Evolutionary conservation across 306 rosid species (phyloP), one percentile per base, ranked within the genome.

Genomic region (Phaseolus lunatus): DNA sequence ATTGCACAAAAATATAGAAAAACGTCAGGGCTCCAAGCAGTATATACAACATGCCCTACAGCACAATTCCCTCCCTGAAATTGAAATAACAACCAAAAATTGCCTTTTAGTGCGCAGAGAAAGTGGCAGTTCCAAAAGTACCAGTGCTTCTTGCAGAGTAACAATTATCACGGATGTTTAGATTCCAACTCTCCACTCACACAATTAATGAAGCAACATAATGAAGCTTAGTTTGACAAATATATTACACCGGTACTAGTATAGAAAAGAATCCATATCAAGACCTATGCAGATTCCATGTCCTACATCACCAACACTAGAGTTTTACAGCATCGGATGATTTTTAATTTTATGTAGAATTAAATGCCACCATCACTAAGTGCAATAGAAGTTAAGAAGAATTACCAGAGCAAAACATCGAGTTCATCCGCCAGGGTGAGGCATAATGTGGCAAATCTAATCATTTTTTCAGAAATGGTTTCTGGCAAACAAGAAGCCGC

Each of bases 401-500:
- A 64, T 87, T 84, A 88, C 93, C 95, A 81, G 86, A 64, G 79
- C 67, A 52, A 79, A 76, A 52, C 76, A 71, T 59, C 49, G 70
- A 80, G 81, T 82, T 81, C 76, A 37, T 81, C 19, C 15, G 9
- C 69, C 80, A 79, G 43, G 81, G 82, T 74, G 87, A 82, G 81
- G 79, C 73, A 27, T 37, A 67, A 19, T 33, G 69, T 62, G 24
- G 79, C 78, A 65, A 82, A 76, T 54, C 83, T 59, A 66, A 78
- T 93, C 89, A 93, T 87, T 89, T 93, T 82, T 70, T 91, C 50
- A 91, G 68, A 50, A 93, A 93, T 11, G 96, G 98, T 87, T 93
- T 93, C 84, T 89, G 98, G 87, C 98, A 91, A 82, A 93, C 93
- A 24, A 93, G 98, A 62, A 93, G 86, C 63, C 88, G 76, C 85